phyloP scores from a whole-genome alignment of 768 basidiomycete genomes.

The Podaxis rugospora region DNA sequence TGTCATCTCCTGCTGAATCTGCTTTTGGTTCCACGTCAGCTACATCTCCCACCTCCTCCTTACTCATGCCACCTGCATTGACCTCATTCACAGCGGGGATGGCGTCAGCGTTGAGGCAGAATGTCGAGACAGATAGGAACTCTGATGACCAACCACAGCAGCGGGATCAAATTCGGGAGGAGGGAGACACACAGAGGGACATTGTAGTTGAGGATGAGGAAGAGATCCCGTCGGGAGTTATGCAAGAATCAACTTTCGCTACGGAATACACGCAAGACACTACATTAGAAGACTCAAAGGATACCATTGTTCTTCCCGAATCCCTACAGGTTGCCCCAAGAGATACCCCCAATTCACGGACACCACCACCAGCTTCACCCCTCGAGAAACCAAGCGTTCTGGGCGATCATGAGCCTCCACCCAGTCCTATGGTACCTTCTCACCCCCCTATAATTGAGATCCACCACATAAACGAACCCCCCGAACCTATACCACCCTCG shows the following conservation, averaged over 20 bases:
- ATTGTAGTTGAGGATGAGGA: constrained; percentile 48
- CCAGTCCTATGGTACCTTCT: constrained; percentile 15
- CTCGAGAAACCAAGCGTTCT: constrained; percentile 2
- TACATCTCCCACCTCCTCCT: constrained; percentile 13
- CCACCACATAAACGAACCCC: neutral
- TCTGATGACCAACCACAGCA: neutral
- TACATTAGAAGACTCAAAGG: constrained; percentile 8
- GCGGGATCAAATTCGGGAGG: constrained; percentile 1
- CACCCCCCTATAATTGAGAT: constrained; percentile 12
- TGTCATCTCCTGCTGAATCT: constrained; percentile 22
- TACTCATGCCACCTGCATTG: constrained; percentile 11
- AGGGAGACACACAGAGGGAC: constrained; percentile 16
- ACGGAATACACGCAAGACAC: constrained; percentile 7
- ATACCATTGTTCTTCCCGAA: constrained; percentile 21
- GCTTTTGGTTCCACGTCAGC: constrained; percentile 15
- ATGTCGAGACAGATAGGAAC: constrained; percentile 26
- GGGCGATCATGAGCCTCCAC: constrained; percentile 4
- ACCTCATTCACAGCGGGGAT: constrained; percentile 21
- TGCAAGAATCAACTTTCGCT: constrained; percentile 6
- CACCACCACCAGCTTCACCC: constrained; percentile 18
- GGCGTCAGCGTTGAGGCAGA: constrained; percentile 32
- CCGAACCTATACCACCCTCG: neutral
- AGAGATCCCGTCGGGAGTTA: constrained; percentile 26
- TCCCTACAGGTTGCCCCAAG: constrained; percentile 14
- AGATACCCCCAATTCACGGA: constrained; percentile 17